Evolutionary conservation across 116 monocot genomes (phyloP).

Genomic region (Iris pallida): DNA sequence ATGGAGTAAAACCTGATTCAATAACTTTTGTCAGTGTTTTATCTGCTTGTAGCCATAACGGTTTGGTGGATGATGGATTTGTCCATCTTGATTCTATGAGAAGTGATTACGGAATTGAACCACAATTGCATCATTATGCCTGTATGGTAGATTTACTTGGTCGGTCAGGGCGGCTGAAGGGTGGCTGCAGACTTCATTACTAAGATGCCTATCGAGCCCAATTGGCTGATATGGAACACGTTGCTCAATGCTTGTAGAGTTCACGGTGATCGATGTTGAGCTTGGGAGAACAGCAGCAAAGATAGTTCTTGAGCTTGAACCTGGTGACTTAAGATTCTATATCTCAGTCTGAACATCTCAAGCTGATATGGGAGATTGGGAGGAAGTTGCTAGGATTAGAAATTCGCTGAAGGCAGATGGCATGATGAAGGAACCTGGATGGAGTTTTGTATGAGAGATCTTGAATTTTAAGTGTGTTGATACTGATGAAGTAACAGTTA

Average conservation of each 20-base stretch:
- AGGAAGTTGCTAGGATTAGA: conserved; percentile 49
- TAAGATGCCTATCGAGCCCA: conserved; percentile 43
- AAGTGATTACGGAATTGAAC: conserved; percentile 41
- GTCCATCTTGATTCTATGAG: conserved; percentile 50
- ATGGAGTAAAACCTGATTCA: conserved; percentile 41
- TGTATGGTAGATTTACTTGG: conserved; percentile 67
- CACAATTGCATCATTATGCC: conserved; percentile 42
- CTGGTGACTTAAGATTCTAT: conserved; percentile 39
- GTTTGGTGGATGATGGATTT: conserved; percentile 63
- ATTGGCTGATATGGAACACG: conserved; percentile 52
- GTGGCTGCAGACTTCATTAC: conserved; percentile 49
- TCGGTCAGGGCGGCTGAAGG: conserved; percentile 53
- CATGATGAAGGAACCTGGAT: conserved; percentile 58
- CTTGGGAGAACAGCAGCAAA: conserved; percentile 39
- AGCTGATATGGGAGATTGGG: conserved; percentile 68
- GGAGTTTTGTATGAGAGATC: conserved; percentile 12
- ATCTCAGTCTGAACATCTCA: conserved; percentile 53
- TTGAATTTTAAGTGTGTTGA: too few relatives aligned
- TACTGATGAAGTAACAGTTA: too few relatives aligned
- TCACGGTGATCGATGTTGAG: conserved; percentile 53
- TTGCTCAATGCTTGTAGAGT: conserved; percentile 66
- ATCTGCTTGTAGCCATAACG: conserved; percentile 61
- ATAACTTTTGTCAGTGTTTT: conserved; percentile 44
- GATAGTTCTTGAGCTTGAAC: conserved; percentile 47
- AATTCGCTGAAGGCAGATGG: conserved; percentile 33